Base-by-base conservation (phyloP, 106 monocot genomes). In the Gastrodia elata region DNA sequence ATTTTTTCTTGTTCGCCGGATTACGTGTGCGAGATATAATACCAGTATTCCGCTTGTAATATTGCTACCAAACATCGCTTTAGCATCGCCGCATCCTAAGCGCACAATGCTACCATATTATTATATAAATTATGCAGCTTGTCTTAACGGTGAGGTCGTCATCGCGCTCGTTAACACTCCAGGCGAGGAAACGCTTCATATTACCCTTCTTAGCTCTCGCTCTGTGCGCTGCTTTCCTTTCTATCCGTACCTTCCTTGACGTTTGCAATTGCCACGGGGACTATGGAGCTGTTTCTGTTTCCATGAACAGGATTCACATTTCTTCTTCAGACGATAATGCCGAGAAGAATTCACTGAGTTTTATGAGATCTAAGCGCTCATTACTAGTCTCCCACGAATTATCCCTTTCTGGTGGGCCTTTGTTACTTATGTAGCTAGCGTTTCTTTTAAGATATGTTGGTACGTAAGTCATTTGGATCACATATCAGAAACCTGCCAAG, bases 331-430 rank as follows among this genome's bases (percentile, higher is more conserved):
- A 8, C 0, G 39, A 28, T 1, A 64, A 35, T 14, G 24, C 9
- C 48, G 70, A 56, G 25, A 69, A 76, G 68, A 87, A 57, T 70
- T 88, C 93, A 56, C 88, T 93, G 0, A 78, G 35, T 28, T 98
- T 98, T 75, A 93, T 98, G 93, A 80, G 81, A 56, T 86, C 80
- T 68, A 93, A 88, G 82, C 43, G 82, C 1, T 85, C 91, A 42
- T 80, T 98, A 30, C 86, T 98, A 38, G 97, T 98, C 61, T 98
- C 97, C 2, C 97, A 98, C 52, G 93, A 98, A 82, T 84, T 98
- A 18, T 91, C 93, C 15, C 27, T 75, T 82, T 56, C 68, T 92
- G 96, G 96, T 68, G 97, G 97, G 39, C 97, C 97, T 26, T 83
- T 98, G 38, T 74, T 98, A 71, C 74, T 98, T 69, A 93, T 98